Evolutionary conservation across 1,139 yeast genomes (phyloP).

Genomic region (Protomyces lactucae-debilis): DNA sequence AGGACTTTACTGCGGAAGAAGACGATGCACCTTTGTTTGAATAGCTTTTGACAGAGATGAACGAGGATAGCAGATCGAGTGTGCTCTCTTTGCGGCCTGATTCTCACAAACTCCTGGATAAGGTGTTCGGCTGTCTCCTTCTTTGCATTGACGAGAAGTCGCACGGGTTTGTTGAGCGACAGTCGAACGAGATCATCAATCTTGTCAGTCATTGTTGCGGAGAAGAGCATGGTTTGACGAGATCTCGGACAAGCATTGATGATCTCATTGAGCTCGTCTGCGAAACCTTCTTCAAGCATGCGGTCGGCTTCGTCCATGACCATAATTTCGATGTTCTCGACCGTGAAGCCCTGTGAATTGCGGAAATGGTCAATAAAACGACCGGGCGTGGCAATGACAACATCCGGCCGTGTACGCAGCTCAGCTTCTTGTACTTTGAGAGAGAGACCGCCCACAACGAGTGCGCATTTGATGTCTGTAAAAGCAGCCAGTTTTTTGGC

Average conservation of each 20-base stretch:
- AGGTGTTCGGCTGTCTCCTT: conserved; percentile 84
- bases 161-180: conserved; percentile 81
- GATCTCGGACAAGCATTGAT: conserved; percentile 78
- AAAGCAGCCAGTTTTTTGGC: conserved; percentile 78
- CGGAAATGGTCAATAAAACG: conserved; percentile 94
- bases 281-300: conserved; percentile 98
- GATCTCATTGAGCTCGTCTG: conserved; percentile 85
- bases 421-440: conserved; percentile 93
- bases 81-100: conserved; percentile 73
- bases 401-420: conserved; percentile 84
- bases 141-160: conserved; percentile 95
- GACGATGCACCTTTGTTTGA: conserved; percentile 74
- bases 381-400: conserved; percentile 95
- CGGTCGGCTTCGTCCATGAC: conserved; percentile 98
- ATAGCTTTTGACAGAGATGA: conserved; percentile 48
- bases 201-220: conserved; percentile 98
- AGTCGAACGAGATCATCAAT: conserved; percentile 65
- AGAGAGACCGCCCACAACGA: conserved; percentile 97
- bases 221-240: conserved; percentile 87
- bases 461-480: conserved; percentile 72
- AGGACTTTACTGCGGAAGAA: conserved; percentile 86
- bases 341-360: conserved; percentile 87
- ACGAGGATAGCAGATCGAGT: conserved; percentile 71
- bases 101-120: conserved; percentile 87
- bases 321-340: conserved; percentile 83